These are phyloP conservation scores for Yamadazyma spencermartinsiae DNA, from an alignment of 1,139 yeast species.

Conservation along the genomic window DNA sequence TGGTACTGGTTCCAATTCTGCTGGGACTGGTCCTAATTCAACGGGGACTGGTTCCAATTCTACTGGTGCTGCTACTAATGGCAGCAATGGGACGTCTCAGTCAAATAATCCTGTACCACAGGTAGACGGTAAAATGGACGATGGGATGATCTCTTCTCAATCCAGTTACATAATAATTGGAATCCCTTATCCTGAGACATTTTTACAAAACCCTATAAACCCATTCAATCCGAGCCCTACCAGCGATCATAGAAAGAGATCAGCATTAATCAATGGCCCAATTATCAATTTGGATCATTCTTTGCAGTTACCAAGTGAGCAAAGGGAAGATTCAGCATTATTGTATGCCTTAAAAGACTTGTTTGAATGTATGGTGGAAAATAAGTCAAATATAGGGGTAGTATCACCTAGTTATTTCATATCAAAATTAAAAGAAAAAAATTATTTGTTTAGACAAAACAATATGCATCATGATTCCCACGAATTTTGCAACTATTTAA, in stretches of 20 bases:
- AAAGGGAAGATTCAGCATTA: conserved; percentile 54
- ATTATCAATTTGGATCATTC: conserved; percentile 77
- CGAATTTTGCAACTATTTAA: conserved; percentile 84
- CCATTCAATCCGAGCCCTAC: conserved; percentile 54
- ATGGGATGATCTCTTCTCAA: conserved; percentile 27
- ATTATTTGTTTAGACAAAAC: conserved; percentile 79
- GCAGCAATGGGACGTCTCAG: conserved; percentile 3
- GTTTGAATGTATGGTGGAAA: conserved; percentile 81
- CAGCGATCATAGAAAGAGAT: conserved; percentile 75
- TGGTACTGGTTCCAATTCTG: conserved; percentile 5
- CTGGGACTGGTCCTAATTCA: not conserved
- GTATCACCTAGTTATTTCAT: conserved; percentile 80
- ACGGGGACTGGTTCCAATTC: conserved; percentile 11
- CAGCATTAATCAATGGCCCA: conserved; percentile 82
- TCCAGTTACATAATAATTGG: conserved; percentile 44
- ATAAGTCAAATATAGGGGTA: conserved; percentile 70
- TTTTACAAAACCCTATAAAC: conserved; percentile 35
- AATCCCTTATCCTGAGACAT: conserved; percentile 44
- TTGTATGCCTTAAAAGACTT: conserved; percentile 79
- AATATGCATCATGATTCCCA: conserved; percentile 98
- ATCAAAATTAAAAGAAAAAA: conserved; percentile 74
- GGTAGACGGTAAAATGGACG: conserved; percentile 18
- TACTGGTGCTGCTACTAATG: not conserved
- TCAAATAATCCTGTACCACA: too few species aligned
- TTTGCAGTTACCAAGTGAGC: conserved; percentile 38